These are phyloP conservation scores for Yarrowia phangngaensis DNA, from an alignment of 805 yeast species.

Conservation along the genomic window DNA sequence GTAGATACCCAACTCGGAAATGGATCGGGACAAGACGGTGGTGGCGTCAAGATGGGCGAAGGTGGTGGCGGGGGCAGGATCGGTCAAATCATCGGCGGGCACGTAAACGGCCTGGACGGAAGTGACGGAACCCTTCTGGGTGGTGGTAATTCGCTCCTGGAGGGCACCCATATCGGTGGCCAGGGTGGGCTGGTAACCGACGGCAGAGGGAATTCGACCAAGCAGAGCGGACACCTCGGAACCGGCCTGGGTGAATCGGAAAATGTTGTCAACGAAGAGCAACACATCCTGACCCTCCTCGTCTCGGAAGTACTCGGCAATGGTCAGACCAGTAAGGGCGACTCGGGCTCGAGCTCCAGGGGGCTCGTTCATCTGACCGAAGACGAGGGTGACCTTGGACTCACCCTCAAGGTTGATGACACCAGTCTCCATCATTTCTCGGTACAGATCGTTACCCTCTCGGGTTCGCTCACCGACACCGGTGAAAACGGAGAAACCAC, in stretches of 20 bases:
- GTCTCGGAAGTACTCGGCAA: constrained; percentile 99
- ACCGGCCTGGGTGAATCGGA: constrained; percentile 99
- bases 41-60: constrained; percentile 99
- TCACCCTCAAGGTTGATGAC: constrained; percentile 99
- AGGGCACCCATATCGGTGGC: constrained; percentile 99
- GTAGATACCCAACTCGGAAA: constrained; percentile 99
- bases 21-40: constrained; percentile 99
- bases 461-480: constrained; percentile 99
- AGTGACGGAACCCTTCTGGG: constrained; percentile 99
- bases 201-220: constrained; percentile 99
- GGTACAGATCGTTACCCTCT: constrained; percentile 99
- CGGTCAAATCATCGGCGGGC: constrained; percentile 99
- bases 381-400: constrained; percentile 97
- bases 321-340: constrained; percentile 98
- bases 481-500: constrained; percentile 99
- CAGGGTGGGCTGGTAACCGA: constrained; percentile 99
- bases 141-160: constrained; percentile 99
- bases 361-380: constrained; percentile 99
- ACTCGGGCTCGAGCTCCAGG: constrained; percentile 99
- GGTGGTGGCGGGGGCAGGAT: constrained; percentile 99
- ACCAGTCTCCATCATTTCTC: constrained; percentile 99
- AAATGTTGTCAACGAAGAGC: constrained; percentile 98
- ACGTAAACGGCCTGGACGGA: constrained; percentile 99
- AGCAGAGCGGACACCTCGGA: constrained; percentile 99
- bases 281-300: constrained; percentile 99